Evolutionary conservation across 495 filamentous ascomycete species (phyloP), one percentile per base, ranked within the genome.

Genomic region (Gamarada debralockiae): DNA sequence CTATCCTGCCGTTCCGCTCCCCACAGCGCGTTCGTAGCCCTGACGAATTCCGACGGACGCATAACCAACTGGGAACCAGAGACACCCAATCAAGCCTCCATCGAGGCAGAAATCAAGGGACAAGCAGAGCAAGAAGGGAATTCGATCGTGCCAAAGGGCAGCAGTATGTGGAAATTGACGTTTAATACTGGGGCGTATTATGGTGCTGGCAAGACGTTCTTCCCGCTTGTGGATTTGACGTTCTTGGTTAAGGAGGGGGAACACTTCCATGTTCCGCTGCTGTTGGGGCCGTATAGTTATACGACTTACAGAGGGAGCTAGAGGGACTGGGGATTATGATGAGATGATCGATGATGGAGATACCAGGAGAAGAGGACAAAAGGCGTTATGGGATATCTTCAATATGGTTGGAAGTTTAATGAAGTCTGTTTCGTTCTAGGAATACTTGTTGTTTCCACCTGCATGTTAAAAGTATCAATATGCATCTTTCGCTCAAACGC

Each of bases 231-330:
- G n/a, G 83, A 85, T 67, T 79, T 98, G 36, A 81, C 81, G 48
- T 96, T 98, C 67, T 80, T 79, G 39, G 90, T 92, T 2, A 76
- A 80, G 55, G 75, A 77, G 43, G 82, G 73, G 12, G 78, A 87
- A 71, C 87, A 95, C 71, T 97, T 91, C 61, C 93, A 98, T 79
- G 87, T 98, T 3, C 93, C 93, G 22, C 71, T 98, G 65, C 60
- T 98, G 66, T 65, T 98, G 70, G 82, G 89, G 49, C 92, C 92
- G 38, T 97, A 84, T 74, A 90, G 85, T 63, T 98, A 95, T 72
- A 89, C 89, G 44, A 97, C 93, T 5, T 98, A 98, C 69, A 74
- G 93, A 61, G 93, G 93, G 27, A 81, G 77, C 52, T 84, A 65
- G 57, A 50, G 15, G 18, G 27, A 10, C 10, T 36, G 3, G 13